Base-by-base conservation (phyloP, 768 basidiomycete genomes). In the Dioszegia aurantiaca region DNA sequence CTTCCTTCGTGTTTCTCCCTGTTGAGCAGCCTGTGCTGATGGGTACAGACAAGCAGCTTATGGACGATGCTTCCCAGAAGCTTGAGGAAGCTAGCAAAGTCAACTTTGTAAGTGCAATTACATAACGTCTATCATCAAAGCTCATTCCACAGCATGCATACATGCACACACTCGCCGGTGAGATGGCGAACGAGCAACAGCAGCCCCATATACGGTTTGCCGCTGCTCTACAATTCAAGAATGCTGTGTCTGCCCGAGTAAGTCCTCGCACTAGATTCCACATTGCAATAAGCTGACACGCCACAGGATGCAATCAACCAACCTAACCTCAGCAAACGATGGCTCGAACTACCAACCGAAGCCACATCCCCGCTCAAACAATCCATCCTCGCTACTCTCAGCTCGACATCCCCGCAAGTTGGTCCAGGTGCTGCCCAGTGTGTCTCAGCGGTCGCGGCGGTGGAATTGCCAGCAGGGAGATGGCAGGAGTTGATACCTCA, bases 181-280 rank as follows among this genome's bases (percentile, higher is more conserved):
- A 91, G 64, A 83, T 99, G 45, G 84, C 86, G 27, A 87, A 90
- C 66, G 90, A 92, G 74, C 79, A 63, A 42, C 83, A 82, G 5
- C 80, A 82, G 14, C 70, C 85, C 31, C 86, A 90, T 75, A 84
- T 93, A 52, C 83, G 95, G 65, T 94, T 89, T 73, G 92, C 94
- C n/a, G 93, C 95, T 23, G 92, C 90, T 75, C 82, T 99, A 51
- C 93, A 94, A 19, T 81, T 99, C 78, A 99, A 98, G 84, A 99
- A 99, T 78, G 84, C 91, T 60, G 79, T 99, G 58, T 84, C 87
- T 31, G 90, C 93, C 60, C 82, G 90, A 70, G 94, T 97, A 53
- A 55, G 65, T 56, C 51, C 33, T 28, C 33, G 8, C 26, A 6
- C 31, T 42, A 0, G 2, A 9, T 16, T 21, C 11, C 3, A 24